Evolutionary conservation across 2,329 filamentous ascomycete species (phyloP).

Genomic region (Fusarium protoensiforme): DNA sequence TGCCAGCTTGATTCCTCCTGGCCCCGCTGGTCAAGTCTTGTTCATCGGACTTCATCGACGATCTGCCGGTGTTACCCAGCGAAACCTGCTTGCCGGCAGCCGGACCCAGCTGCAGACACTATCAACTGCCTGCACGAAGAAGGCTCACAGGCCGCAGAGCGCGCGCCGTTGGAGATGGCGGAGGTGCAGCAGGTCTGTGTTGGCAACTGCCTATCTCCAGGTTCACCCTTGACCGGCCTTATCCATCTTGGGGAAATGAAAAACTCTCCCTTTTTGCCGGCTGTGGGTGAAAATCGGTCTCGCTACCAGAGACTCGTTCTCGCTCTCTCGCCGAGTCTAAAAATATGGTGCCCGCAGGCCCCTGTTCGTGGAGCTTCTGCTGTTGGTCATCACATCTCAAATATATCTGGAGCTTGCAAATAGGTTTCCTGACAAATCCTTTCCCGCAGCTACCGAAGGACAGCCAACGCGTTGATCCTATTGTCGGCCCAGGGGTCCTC

Average conservation of each 20-base stretch:
- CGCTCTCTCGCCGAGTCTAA: conserved; percentile 2
- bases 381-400: conserved; percentile 14
- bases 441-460: conserved; percentile 13
- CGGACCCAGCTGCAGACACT: conserved; percentile 17
- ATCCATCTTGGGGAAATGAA: conserved; percentile 14
- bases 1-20: conserved; percentile 15
- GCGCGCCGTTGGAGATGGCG: conserved; percentile 2
- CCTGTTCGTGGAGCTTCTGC: conserved; percentile 8
- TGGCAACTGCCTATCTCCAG: conserved; percentile 5
- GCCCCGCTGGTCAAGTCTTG: conserved; percentile 19
- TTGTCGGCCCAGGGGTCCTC: conserved; percentile 7
- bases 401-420: conserved; percentile 11
- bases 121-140: conserved; percentile 7
- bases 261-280: conserved; percentile 10
- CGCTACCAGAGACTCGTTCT: conserved; percentile 1
- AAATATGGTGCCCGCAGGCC: conserved; percentile 4
- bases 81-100: conserved; percentile 7
- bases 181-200: conserved; percentile 8
- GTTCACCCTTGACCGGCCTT: conserved; percentile 8
- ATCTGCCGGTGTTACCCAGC: conserved; percentile 28
- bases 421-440: conserved; percentile 3
- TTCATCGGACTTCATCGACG: conserved; percentile 31
- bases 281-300: conserved; percentile 5
- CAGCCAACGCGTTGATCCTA: not conserved
- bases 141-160: conserved; percentile 15